Evolutionary conservation across 1,284 basidiomycete species (phyloP).

Genomic region (Takashimella tepidaria): DNA sequence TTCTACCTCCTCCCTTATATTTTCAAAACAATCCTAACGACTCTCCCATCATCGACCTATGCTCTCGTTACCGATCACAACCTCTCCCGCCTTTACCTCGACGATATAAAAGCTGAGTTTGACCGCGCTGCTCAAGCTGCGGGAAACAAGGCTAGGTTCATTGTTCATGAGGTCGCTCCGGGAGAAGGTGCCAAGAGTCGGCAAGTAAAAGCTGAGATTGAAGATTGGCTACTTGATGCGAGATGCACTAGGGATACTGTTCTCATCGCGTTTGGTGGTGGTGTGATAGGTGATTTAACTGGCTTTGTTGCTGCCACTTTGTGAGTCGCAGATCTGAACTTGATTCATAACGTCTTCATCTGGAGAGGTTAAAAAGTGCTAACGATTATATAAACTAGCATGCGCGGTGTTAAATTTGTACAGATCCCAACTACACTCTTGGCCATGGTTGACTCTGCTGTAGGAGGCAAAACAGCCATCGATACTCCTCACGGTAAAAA

Average conservation of each 20-base stretch:
- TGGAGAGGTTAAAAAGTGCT: no score
- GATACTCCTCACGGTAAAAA: conserved; percentile 97
- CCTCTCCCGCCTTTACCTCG: conserved; percentile 73
- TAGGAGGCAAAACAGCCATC: conserved; percentile 98
- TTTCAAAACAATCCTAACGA: conserved; percentile 66
- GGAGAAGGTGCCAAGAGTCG: conserved; percentile 91
- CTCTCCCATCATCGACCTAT: conserved; percentile 80
- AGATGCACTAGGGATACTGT: conserved; percentile 92
- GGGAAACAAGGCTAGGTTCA: conserved; percentile 58
- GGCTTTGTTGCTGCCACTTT: conserved; percentile 98
- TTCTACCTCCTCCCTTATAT: conserved; percentile 86
- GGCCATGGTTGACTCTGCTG: conserved; percentile 97
- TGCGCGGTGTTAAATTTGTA: conserved; percentile 84
- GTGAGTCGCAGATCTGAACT: conserved; percentile 52
- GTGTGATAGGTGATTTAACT: conserved; percentile 92
- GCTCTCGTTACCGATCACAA: conserved; percentile 90
- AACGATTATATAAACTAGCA: conserved; percentile 57
- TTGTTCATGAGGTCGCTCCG: conserved; percentile 75
- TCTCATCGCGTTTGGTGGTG: conserved; percentile 88
- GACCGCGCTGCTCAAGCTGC: conserved; percentile 48
- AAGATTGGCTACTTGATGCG: conserved; percentile 86
- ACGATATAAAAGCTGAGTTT: conserved; percentile 64
- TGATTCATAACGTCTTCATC: no score
- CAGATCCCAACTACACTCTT: conserved; percentile 96
- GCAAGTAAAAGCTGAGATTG: conserved; percentile 85